These are phyloP conservation scores for Gossypium thurberi DNA, from an alignment of 345 rosid genomes.

Conservation along the genomic window DNA sequence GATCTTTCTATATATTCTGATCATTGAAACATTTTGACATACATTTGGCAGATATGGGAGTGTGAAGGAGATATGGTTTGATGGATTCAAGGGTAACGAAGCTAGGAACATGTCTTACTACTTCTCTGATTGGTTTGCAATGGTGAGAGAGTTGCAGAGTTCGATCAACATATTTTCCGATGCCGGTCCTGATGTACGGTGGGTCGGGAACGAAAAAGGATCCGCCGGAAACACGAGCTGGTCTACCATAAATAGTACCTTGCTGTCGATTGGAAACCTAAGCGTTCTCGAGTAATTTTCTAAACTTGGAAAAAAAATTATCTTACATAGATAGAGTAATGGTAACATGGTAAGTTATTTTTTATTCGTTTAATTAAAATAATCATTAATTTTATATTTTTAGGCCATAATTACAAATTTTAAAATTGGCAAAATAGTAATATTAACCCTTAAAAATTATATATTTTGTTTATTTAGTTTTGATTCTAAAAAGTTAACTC, in stretches of 20 bases:
- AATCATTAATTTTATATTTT: too few species aligned
- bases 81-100: slow-evolving; percentile 57
- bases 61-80: slow-evolving; percentile 71
- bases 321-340: not conserved
- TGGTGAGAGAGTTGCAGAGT: slow-evolving; percentile 67
- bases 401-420: too few species aligned
- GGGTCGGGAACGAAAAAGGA: slow-evolving; percentile 66
- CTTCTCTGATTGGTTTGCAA: slow-evolving; percentile 63
- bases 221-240: slow-evolving; percentile 54
- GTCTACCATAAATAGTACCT: slow-evolving; percentile 61
- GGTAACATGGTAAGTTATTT: not conserved
- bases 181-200: slow-evolving; percentile 67
- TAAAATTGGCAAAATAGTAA: too few species aligned
- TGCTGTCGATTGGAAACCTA: slow-evolving; percentile 54
- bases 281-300: slow-evolving; percentile 40
- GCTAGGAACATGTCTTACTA: slow-evolving; percentile 60
- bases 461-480: too few species aligned
- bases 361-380: too few species aligned
- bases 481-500: too few species aligned
- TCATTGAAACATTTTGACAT: not conserved
- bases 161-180: slow-evolving; percentile 69
- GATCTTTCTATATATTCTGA: not conserved
- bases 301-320: not conserved
- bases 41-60: slow-evolving; percentile 40
- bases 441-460: too few species aligned